Evolutionary conservation across 2,329 filamentous ascomycete genomes (phyloP).

Genomic region (Coniochaeta pulveracea): DNA sequence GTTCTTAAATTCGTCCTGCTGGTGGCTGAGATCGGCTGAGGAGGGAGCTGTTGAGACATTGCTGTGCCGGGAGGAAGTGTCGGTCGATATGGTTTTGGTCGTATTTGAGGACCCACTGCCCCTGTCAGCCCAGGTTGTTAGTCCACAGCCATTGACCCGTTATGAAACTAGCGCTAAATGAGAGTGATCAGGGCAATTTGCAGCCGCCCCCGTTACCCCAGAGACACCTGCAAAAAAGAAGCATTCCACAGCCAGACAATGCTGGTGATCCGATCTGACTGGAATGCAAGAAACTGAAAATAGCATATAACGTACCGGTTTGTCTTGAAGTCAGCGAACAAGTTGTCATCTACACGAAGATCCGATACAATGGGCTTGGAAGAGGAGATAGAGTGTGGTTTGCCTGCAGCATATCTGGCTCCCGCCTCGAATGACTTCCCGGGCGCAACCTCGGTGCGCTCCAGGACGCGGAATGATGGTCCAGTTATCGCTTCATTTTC

Average conservation of each 20-base stretch:
- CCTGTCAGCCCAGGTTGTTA: no score
- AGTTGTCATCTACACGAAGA: conserved; percentile 35
- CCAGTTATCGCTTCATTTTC: conserved; percentile 38
- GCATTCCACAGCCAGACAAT: no score
- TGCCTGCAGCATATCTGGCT: conserved; percentile 27
- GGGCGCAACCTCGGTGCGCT: conserved; percentile 33
- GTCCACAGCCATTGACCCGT: no score
- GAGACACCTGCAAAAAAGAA: no score
- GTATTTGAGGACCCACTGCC: conserved; percentile 51
- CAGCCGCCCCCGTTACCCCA: no score
- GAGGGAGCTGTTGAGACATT: conserved; percentile 51
- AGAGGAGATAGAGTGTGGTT: conserved; percentile 21
- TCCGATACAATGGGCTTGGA: conserved; percentile 28
- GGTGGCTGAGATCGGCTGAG: conserved; percentile 32
- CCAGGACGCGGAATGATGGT: conserved; percentile 47
- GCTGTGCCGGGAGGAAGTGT: conserved; percentile 51
- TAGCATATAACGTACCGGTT: conserved; percentile 35
- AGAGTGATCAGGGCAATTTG: no score
- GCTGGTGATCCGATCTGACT: no score
- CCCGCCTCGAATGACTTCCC: conserved; percentile 41
- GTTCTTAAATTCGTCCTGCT: conserved; percentile 30
- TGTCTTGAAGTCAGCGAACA: conserved; percentile 43
- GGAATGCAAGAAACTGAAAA: conserved; percentile 9
- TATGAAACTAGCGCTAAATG: no score
- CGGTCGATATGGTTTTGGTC: conserved; percentile 46